Conservation (phyloP, 139 green algal genomes). For the Yamagishiella unicocca region DNA sequence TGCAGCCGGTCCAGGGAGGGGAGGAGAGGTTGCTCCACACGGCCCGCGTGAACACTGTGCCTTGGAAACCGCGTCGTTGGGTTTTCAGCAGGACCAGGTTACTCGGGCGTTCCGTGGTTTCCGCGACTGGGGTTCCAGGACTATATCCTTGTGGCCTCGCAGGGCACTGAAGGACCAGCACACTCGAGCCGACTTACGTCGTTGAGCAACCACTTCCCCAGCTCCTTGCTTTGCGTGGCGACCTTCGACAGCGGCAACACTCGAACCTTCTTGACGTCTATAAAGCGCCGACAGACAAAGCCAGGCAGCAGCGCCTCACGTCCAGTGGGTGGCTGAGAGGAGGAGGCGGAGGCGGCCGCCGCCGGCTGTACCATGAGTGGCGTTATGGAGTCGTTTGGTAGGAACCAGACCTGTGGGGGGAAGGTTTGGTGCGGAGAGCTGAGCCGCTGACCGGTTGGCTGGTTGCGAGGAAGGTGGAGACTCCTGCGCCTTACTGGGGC, state of each 20-base stretch:
- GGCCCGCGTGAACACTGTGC: too few species aligned
- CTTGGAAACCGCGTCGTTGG: too few species aligned
- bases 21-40: neutral
- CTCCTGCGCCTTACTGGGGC: too few species aligned
- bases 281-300: constrained; percentile 51
- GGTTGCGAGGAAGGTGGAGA: neutral
- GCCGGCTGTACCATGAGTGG: neutral
- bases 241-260: neutral
- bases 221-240: neutral
- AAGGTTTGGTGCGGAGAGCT: neutral
- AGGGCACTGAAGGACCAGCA: neutral
- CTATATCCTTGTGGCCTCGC: neutral
- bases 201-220: neutral
- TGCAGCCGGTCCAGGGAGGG: neutral
- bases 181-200: neutral
- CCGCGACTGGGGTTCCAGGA: neutral
- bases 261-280: neutral
- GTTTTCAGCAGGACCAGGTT: neutral
- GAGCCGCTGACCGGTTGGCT: neutral
- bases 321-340: neutral
- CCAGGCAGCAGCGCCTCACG: neutral
- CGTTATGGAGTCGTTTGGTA: neutral
- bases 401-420: neutral
- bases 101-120: neutral
- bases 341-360: neutral